Base-by-base conservation (phyloP, 1,284 basidiomycete species). In the Pholiota adiposa region DNA sequence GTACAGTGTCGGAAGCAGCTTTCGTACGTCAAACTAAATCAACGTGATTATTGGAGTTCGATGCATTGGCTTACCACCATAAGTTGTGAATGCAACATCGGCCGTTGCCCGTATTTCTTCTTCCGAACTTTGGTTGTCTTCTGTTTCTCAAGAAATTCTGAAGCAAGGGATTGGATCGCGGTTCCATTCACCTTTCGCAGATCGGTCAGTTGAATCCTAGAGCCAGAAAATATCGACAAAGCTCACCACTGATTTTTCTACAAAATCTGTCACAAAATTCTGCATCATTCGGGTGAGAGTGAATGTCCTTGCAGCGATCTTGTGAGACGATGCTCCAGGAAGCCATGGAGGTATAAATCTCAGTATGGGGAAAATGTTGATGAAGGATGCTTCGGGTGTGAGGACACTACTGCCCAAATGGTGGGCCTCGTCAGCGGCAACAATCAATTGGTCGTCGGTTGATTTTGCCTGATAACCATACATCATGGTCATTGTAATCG, bases 161-260 rank as follows among this genome's bases (percentile, higher is more conserved):
- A 59, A 7, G 71, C 51, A 29, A 70, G 60, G 7, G 70, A 71
- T 14, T 68, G 65, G 6, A 58, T 56, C 2, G 65, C 66, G 5
- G 57, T 65, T 21, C 68, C 68, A 21, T 59, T 46, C 12, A 19
- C 46, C 70, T 70, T 4, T 2, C 27, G 14, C 4, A 25, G 16
- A n/a, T 38, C 36, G 14, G 36, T 16, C 25, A 23, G 27, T 23
- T 12, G 16, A 31, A 1, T 27, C 12, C 9, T 14, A 25, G 12
- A 25, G 44, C 21, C 11, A 46, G 9, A n/a, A n/a, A 21, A 9
- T 4, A 5, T 46, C 11, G 4, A 46, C 16, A 27, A 23, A 25
- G 11, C 54, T n/a, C 23, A 55, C 54, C 11, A 55, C 43, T 16
- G 54, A 18, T 2, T 23, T 25, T 31, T 55, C 14, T 4, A 44